Percentiles rank a stretch among this genome's conserved stretches.
Conservation (phyloP, 148 eudicot genomes). For the Silene conica region DNA sequence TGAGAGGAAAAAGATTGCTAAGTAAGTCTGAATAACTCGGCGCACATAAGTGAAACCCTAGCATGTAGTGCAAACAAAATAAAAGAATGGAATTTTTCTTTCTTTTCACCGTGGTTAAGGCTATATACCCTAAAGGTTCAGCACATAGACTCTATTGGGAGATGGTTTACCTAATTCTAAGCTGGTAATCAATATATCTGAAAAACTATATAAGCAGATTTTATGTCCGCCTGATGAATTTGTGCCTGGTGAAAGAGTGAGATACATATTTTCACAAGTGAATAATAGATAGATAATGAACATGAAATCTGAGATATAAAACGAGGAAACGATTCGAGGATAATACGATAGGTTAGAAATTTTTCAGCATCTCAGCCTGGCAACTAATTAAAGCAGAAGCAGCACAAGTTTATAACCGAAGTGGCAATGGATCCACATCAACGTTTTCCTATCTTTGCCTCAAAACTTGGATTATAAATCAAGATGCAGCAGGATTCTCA, state of each 20-base stretch:
- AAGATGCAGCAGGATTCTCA: slow-evolving; percentile 5
- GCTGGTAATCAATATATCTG: background rate
- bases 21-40: background rate
- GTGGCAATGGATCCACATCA: background rate
- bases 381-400: background rate
- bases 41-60: background rate
- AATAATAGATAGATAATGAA: too few species aligned
- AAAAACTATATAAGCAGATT: background rate
- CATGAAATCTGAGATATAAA: too few species aligned
- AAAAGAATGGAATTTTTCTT: background rate
- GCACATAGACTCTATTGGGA: background rate
- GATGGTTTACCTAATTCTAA: background rate
- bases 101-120: too few species aligned
- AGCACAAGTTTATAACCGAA: background rate
- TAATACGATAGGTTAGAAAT: background rate
- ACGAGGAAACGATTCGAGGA: background rate
- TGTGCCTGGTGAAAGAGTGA: background rate
- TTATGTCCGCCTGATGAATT: background rate
- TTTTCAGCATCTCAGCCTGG: background rate
- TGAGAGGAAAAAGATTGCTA: background rate
- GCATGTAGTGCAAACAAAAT: background rate
- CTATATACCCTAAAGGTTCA: background rate
- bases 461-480: background rate
- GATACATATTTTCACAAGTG: background rate
- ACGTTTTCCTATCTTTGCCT: background rate